Percentiles rank a stretch among this genome's conserved stretches.
phyloP scores from a whole-genome alignment of 306 rosid genomes.

The cucumber (Cucumis sativus) region Cucumber_9930_V3 NC_026655.2:3105001-3105500 shows the following conservation, averaged over 20 bases:
- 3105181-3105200: not conserved
- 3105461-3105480: slow-evolving; percentile 56
- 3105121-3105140: slow-evolving; percentile 67
- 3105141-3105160: slow-evolving; percentile 3
- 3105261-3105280: slow-evolving; percentile 60
- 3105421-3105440: not conserved
- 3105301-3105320: slow-evolving; percentile 52
- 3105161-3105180: not conserved
- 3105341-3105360: slow-evolving; percentile 37
- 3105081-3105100: slow-evolving; percentile 42
- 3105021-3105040: too few relatives aligned
- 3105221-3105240: not conserved
- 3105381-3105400: not conserved
- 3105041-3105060: not conserved
- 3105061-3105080: slow-evolving; percentile 68
- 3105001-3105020: too few relatives aligned
- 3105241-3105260: not conserved
- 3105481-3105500: slow-evolving; percentile 44
- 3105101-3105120: slow-evolving; percentile 60
- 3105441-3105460: slow-evolving; percentile 2
- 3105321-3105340: slow-evolving; percentile 67
- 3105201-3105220: not conserved
- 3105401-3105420: not conserved
- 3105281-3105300: slow-evolving; percentile 49
- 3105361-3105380: slow-evolving; percentile 10